These are phyloP conservation scores for Angomonas ambiguus DNA, from an alignment of 208 protist genomes.

Conservation along the genomic window DNA sequence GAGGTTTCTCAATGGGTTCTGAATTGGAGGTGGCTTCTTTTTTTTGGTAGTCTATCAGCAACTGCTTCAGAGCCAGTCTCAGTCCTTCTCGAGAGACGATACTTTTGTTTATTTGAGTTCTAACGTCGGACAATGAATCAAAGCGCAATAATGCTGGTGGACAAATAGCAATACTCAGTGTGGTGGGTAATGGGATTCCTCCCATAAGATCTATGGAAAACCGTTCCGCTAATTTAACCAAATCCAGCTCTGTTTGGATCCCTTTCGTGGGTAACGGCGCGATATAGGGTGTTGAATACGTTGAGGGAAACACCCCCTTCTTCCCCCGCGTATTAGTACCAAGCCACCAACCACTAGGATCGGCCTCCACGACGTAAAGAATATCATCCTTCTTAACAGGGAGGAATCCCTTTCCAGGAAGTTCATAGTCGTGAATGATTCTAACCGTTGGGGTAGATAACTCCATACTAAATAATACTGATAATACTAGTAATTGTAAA, in stretches of 20 bases:
- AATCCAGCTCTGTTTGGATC: not conserved
- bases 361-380: constrained; percentile 48
- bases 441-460: constrained; percentile 20
- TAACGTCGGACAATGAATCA: too few species aligned
- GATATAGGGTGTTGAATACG: constrained; percentile 42
- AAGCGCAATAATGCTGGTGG: too few species aligned
- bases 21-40: too few species aligned
- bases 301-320: constrained; percentile 70
- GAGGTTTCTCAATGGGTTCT: too few species aligned
- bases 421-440: constrained; percentile 54
- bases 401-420: constrained; percentile 40
- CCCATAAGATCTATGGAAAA: not conserved
- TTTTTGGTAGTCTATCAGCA: too few species aligned
- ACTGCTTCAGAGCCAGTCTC: too few species aligned
- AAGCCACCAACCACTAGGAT: constrained; percentile 74
- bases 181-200: not conserved
- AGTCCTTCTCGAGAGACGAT: too few species aligned
- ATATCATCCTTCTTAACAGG: constrained; percentile 42
- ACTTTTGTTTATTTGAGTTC: too few species aligned
- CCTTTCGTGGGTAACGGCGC: constrained; percentile 28
- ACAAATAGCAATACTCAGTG: too few species aligned
- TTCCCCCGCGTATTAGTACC: constrained; percentile 37
- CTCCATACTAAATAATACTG: too few species aligned
- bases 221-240: not conserved
- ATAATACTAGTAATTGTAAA: too few species aligned